Evolutionary conservation across 371 early-diverging fungal genomes (phyloP).

Genomic region (Lichtheimia corymbifera): DNA sequence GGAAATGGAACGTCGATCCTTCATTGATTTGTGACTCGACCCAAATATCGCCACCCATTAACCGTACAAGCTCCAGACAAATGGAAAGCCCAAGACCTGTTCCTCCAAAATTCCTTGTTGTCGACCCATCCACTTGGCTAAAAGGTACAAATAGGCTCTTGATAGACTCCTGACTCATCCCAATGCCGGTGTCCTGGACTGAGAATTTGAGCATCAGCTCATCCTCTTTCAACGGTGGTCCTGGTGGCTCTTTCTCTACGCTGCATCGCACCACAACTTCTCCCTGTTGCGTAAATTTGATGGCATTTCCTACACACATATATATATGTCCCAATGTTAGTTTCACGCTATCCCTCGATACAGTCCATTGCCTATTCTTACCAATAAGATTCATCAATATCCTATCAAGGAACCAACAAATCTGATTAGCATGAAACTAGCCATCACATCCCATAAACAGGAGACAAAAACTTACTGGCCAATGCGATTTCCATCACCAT

Average conservation of each 20-base stretch:
- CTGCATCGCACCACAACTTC: conserved; percentile 48
- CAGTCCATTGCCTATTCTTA: background rate
- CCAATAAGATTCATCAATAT: conserved; percentile 50
- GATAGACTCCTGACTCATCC: conserved; percentile 43
- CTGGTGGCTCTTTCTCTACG: conserved; percentile 25
- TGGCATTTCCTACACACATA: conserved; percentile 28
- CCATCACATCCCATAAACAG: background rate
- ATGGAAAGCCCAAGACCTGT: conserved; percentile 69
- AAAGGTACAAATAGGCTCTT: conserved; percentile 59
- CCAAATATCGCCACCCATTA: conserved; percentile 58
- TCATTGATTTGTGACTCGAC: conserved; percentile 50
- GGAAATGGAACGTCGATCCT: conserved; percentile 58
- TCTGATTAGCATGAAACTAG: background rate
- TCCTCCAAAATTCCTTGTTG: conserved; percentile 63
- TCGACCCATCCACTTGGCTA: conserved; percentile 60
- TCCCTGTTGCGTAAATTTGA: conserved; percentile 60
- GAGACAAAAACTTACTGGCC: conserved; percentile 32
- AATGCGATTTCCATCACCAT: conserved; percentile 55
- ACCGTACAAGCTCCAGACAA: conserved; percentile 50
- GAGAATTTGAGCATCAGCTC: conserved; percentile 32
- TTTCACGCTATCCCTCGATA: too few species aligned
- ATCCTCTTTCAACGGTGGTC: conserved; percentile 17
- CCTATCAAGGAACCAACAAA: conserved; percentile 1
- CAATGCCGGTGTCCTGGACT: conserved; percentile 54
- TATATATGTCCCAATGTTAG: background rate